Percentiles rank a stretch among this genome's conserved stretches.
These are phyloP conservation scores for Penicillium maclennaniae DNA, from an alignment of 495 filamentous ascomycete species.

Conservation along the genomic window DNA sequence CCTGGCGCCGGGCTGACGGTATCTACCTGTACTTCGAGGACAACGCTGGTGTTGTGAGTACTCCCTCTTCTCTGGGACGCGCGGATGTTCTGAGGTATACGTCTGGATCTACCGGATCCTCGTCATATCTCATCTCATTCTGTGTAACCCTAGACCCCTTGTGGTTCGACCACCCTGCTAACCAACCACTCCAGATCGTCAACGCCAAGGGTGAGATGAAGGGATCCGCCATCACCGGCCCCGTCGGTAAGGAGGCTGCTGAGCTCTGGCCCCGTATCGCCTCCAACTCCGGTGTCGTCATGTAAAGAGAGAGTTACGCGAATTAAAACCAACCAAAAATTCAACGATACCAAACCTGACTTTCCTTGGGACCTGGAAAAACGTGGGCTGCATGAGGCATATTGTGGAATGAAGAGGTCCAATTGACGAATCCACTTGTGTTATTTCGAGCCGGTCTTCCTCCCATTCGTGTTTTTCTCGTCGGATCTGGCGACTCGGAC, in stretches of 20 bases:
- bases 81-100: constrained; percentile 1
- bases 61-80: not conserved
- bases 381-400: constrained; percentile 30
- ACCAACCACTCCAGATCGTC: constrained; percentile 66
- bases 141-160: not conserved
- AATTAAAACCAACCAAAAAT: constrained; percentile 32
- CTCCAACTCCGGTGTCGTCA: constrained; percentile 99
- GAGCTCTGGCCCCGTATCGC: constrained; percentile 99
- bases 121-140: not conserved
- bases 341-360: constrained; percentile 43
- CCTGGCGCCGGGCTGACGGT: constrained; percentile 95
- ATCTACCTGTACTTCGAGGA: constrained; percentile 99
- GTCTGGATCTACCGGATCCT: not conserved
- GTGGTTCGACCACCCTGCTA: not conserved
- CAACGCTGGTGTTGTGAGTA: constrained; percentile 94
- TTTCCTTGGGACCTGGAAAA: constrained; percentile 29
- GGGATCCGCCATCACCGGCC: constrained; percentile 97
- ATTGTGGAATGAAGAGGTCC: constrained; percentile 24
- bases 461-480: constrained; percentile 28
- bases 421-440: constrained; percentile 29
- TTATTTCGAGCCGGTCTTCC: constrained; percentile 30
- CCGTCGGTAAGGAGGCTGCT: constrained; percentile 99
- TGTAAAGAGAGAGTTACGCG: constrained; percentile 62
- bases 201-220: constrained; percentile 99
- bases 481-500: constrained; percentile 28